phyloP scores from a whole-genome alignment of 2,329 filamentous ascomycete genomes.

The Fusarium hainanense region DNA sequence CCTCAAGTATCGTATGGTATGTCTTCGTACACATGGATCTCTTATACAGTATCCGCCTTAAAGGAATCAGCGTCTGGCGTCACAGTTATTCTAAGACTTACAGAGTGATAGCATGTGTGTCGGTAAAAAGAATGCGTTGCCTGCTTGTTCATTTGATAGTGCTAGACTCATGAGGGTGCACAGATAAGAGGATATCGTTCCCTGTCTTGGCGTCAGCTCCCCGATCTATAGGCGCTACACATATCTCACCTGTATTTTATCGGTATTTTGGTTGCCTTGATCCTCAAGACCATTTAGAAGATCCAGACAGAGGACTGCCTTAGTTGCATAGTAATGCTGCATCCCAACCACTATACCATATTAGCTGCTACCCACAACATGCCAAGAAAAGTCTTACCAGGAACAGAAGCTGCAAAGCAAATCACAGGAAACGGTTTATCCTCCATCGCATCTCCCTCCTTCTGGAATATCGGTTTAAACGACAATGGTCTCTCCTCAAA shows the following conservation, averaged over 20 bases:
- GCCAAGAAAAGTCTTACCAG: not conserved
- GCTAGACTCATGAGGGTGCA: slow-evolving; percentile 8
- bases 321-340: slow-evolving; percentile 15
- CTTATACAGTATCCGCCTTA: not conserved
- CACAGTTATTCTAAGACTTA: not conserved
- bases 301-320: not conserved
- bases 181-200: not conserved
- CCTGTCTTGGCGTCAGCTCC: not conserved
- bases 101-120: slow-evolving; percentile 14
- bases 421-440: not conserved
- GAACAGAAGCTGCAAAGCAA: not conserved
- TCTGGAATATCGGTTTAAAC: not conserved
- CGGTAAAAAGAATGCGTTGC: slow-evolving; percentile 7
- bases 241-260: not conserved
- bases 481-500: not conserved
- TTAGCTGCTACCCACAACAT: rapidly evolving
- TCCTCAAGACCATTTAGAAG: not conserved
- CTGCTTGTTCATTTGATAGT: not conserved
- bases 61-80: no score
- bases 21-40: not conserved
- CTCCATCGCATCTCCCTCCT: rapidly evolving
- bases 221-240: no score
- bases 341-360: not conserved
- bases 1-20: not conserved
- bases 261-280: rapidly evolving